Base-by-base conservation (phyloP, 2,329 filamentous ascomycete genomes). In the Neurospora sp. region DNA sequence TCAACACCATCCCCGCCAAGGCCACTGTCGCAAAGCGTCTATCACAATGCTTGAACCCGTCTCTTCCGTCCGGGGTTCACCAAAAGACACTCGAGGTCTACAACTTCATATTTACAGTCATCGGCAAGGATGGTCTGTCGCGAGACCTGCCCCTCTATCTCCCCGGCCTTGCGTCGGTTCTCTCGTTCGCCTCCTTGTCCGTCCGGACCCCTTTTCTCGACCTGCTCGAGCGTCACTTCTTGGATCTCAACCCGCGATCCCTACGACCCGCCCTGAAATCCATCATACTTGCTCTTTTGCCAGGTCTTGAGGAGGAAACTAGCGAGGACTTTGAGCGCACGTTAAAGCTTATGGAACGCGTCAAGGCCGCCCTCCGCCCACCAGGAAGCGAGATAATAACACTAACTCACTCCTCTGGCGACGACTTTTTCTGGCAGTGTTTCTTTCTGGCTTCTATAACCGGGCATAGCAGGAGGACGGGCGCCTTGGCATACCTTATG, bases 31-130 rank as follows among this genome's bases (percentile, higher is more conserved):
- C 96, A 76, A 96, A 96, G 81, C 92, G 95, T 76, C 85, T 99
- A 71, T 92, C 96, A 62, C 96, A 99, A 85, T 99, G 96, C 78
- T 85, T 99, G 74, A 97, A 97, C 78, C 94, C 96, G 43, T 90
- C 92, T 23, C 84, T 99, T 68, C 96, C 96, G 15, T 97, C 96
- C 0, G 96, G 96, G 38, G 96, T 99, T 19, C 96, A 99, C 81
- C 96, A 99, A 80, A 99, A 98, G 80, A 90, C 96, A 1, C 86
- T 99, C 70, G 96, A 99, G 80, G 92, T 98, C 58, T 99, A 99
- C 80, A 89, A 85, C 66, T 93, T 93, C 77, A 89, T 98, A 73
- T 99, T 99, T 78, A 88, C 90, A 23, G 86, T 93, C 73, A 93
- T 99, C 76, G 92, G 93, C 69, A 89, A 86, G 76, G 91, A 96